phyloP scores from a whole-genome alignment of 805 yeast genomes.

The Myxozyma neglecta region DNA sequence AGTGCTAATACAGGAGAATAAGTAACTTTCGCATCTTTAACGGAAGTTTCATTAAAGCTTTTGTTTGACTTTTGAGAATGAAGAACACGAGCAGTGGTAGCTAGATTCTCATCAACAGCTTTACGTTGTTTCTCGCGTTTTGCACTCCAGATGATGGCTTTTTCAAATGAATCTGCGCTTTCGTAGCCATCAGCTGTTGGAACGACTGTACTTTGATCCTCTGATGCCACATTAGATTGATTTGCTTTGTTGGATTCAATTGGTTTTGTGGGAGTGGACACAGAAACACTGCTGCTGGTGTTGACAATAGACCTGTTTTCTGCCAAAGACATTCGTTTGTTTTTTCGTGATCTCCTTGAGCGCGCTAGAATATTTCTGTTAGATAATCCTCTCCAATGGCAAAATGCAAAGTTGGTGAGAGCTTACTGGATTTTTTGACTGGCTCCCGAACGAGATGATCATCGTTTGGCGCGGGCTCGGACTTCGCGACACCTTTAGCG shows the following conservation, averaged over 20 bases:
- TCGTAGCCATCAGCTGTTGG: conserved; percentile 5
- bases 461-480: background rate
- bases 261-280: background rate
- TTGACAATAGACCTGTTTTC: background rate
- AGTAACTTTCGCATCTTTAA: conserved; percentile 15
- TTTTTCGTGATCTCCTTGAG: background rate
- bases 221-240: too few species aligned
- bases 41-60: background rate
- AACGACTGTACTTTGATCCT: too few species aligned
- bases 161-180: conserved; percentile 24
- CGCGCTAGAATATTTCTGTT: background rate
- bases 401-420: background rate
- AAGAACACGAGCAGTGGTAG: background rate
- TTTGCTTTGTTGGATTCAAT: background rate
- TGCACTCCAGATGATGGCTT: conserved; percentile 27
- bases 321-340: background rate
- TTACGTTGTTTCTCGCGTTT: conserved; percentile 13
- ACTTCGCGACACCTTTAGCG: background rate
- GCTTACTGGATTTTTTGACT: background rate
- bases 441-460: background rate
- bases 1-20: conserved; percentile 28
- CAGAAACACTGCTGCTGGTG: background rate
- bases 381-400: background rate
- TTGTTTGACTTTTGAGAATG: background rate
- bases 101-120: background rate